Conservation (phyloP, 306 rosid genomes). For the Trifolium subterraneum region DNA sequence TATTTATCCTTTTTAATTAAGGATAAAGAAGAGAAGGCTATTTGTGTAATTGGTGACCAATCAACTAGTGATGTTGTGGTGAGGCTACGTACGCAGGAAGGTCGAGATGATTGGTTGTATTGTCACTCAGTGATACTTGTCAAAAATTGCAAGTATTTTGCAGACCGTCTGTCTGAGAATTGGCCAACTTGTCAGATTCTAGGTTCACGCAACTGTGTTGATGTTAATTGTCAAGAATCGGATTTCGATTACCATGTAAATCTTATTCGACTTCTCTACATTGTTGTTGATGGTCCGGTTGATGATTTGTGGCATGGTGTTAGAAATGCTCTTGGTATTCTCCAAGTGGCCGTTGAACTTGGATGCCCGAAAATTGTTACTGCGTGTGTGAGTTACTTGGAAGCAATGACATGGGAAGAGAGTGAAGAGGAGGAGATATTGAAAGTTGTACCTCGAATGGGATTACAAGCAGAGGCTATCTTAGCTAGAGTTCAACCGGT, state of each 20-base stretch:
- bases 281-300: slow-evolving; percentile 54
- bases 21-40: slow-evolving; percentile 57
- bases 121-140: slow-evolving; percentile 71
- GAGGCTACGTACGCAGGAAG: slow-evolving; percentile 83
- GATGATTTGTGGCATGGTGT: slow-evolving; percentile 87
- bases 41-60: slow-evolving; percentile 64
- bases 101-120: slow-evolving; percentile 87
- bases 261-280: slow-evolving; percentile 78
- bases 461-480: slow-evolving; percentile 71
- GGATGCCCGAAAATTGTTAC: slow-evolving; percentile 70
- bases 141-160: slow-evolving; percentile 73
- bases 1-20: slow-evolving; percentile 43
- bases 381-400: slow-evolving; percentile 83
- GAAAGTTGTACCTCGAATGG: slow-evolving; percentile 74
- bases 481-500: slow-evolving; percentile 95
- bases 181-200: slow-evolving; percentile 98
- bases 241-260: slow-evolving; percentile 79
- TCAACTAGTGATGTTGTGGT: slow-evolving; percentile 93
- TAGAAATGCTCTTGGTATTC: slow-evolving; percentile 78
- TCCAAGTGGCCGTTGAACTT: slow-evolving; percentile 79
- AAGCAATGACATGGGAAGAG: slow-evolving; percentile 96
- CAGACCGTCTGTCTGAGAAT: slow-evolving; percentile 80
- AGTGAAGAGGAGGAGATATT: slow-evolving; percentile 94
- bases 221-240: slow-evolving; percentile 75
- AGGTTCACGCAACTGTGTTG: slow-evolving; percentile 89